Base-by-base conservation (phyloP, 1,284 basidiomycete species). In the Rugosomyces carneus region DNA sequence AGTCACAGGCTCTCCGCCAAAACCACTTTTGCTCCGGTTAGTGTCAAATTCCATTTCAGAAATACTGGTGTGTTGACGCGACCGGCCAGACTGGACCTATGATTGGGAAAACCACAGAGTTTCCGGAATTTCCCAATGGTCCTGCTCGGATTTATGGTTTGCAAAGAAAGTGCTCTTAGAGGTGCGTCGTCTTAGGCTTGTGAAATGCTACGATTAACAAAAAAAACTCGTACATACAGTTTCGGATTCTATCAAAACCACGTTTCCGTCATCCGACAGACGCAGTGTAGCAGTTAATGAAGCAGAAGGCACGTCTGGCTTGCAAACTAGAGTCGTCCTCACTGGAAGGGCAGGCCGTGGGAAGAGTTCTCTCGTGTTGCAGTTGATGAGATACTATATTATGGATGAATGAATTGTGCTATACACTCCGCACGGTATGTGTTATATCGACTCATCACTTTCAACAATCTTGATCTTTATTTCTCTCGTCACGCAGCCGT, bases 281-380 rank as follows among this genome's bases (percentile, higher is more conserved):
- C 7, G 57, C 76, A 1, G 59, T 75, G 2, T 65, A 77, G n/a
- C 58, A 63, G 45, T 59, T 89, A 20, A 81, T 29, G 51, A 61
- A 16, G 76, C 79, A 3, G 59, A 59, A 23, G 47, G 60, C 9
- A 57, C 62, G 41, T 64, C 77, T 10, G 76, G 76, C 58, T 26
- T 57, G 38, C 62, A 75, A 5, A 73, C 71, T 2, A 66, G 84
- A 20, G 52, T 79, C 9, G 75, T 86, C n/a, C 61, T 85, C 2
- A 84, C 85, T 51, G 94, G 93, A n/a, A 62, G 73, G 1, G 52
- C 75, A 5, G 94, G 93, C 1, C 80, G 77, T 45, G 94, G 94
- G 20, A 97, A 97, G 68, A 90, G 85, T 47, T 81, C 79, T 51
- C 66, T 92, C 16, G 68, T 97, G 18, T 67, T 95, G 1, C 94